Conservation (phyloP, 495 filamentous ascomycete genomes). For the Bacidia rubella region DNA sequence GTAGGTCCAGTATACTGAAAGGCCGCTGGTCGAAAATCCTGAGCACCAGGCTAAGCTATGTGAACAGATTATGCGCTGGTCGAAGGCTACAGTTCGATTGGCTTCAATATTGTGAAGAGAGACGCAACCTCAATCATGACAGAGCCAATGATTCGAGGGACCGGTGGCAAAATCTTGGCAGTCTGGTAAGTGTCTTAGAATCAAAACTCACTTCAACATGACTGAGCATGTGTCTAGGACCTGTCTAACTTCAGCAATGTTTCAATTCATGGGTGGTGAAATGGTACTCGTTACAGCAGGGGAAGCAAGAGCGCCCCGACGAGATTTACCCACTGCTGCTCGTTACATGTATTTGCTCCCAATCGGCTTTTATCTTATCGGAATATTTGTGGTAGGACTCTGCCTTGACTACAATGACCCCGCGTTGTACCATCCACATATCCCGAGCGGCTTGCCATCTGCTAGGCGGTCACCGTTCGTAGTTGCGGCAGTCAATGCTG, state of each 20-base stretch:
- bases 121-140: neutral
- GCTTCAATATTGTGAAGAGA: conserved; percentile 6
- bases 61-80: conserved; percentile 9
- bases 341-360: conserved; percentile 21
- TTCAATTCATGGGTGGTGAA: conserved; percentile 32
- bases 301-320: conserved; percentile 25
- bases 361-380: conserved; percentile 19
- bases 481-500: conserved; percentile 17
- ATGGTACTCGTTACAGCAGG: conserved; percentile 29
- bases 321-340: conserved; percentile 17
- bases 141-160: conserved; percentile 12
- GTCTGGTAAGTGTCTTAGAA: conserved; percentile 21
- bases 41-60: neutral
- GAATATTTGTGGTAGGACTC: conserved; percentile 21
- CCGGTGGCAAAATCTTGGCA: conserved; percentile 17
- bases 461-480: conserved; percentile 24
- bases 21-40: neutral
- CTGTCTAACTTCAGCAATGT: conserved; percentile 28
- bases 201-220: neutral
- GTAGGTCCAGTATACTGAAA: too few species aligned
- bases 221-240: too few species aligned
- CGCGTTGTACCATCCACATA: conserved; percentile 20
- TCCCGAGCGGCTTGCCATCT: conserved; percentile 10
- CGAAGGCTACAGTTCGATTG: conserved; percentile 18
- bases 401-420: conserved; percentile 23